These are phyloP conservation scores for Corchorus capsularis DNA, from an alignment of 345 rosid species.

Conservation along the genomic window DNA sequence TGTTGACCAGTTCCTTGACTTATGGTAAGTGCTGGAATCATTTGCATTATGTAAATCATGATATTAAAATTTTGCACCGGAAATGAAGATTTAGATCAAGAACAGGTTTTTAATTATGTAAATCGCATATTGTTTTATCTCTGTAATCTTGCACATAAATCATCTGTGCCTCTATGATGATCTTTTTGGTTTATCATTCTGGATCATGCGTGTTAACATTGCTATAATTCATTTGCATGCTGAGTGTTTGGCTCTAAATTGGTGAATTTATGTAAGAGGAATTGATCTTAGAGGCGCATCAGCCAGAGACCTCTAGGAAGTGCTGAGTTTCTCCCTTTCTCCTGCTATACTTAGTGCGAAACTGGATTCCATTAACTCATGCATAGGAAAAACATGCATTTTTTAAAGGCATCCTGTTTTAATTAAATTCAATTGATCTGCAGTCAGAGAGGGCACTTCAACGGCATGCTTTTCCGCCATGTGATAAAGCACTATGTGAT, in stretches of 20 bases:
- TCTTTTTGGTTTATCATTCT: background rate
- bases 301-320: background rate
- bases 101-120: background rate
- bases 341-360: background rate
- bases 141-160: background rate
- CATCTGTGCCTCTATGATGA: background rate
- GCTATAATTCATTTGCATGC: background rate
- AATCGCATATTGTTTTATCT: background rate
- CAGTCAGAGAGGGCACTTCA: conserved; percentile 85
- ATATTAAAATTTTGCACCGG: background rate
- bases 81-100: background rate
- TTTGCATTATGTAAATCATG: background rate
- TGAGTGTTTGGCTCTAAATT: conserved; percentile 7
- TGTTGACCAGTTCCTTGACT: conserved; percentile 68
- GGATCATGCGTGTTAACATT: background rate
- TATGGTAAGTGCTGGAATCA: conserved; percentile 41
- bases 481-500: conserved; percentile 86
- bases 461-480: conserved; percentile 76
- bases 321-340: background rate
- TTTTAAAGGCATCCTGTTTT: conserved; percentile 2
- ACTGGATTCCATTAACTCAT: conserved; percentile 1
- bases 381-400: background rate
- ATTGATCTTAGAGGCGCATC: background rate
- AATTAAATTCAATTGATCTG: conserved; percentile 31
- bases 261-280: background rate